Evolutionary conservation across 345 rosid species (phyloP).

Genomic region (Citrus trifoliata): DNA sequence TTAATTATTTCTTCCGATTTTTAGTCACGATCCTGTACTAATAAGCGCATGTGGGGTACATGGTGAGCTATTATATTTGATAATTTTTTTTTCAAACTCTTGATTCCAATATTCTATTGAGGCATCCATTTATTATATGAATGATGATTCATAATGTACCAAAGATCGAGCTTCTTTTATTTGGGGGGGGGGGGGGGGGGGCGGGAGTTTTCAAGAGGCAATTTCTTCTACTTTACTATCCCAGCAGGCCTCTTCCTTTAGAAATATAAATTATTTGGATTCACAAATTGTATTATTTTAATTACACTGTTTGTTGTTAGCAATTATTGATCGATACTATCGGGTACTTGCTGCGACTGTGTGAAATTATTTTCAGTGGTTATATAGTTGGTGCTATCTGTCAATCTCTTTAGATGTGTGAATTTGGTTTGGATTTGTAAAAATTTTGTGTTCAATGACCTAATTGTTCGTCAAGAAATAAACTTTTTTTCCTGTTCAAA

Average conservation of each 20-base stretch:
- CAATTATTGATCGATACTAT: neutral
- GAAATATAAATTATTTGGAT: too few species aligned
- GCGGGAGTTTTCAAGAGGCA: neutral
- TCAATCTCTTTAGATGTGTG: neutral
- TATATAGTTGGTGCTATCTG: neutral
- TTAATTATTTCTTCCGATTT: too few species aligned
- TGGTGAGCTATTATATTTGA: neutral
- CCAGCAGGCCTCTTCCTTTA: neutral
- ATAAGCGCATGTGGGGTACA: neutral
- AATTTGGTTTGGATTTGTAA: constrained; percentile 1
- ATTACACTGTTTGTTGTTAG: neutral
- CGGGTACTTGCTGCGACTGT: neutral
- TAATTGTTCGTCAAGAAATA: neutral
- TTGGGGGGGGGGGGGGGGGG: too few species aligned
- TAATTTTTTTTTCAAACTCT: neutral
- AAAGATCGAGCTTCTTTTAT: neutral
- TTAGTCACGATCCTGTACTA: neutral
- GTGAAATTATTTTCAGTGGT: neutral
- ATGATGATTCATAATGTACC: constrained; percentile 5
- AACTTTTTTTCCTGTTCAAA: neutral
- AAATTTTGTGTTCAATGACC: constrained; percentile 10
- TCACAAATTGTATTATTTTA: neutral
- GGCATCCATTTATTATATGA: neutral
- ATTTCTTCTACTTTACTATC: neutral
- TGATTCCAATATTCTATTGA: neutral